Conservation (phyloP, 208 protist genomes). For the Acanthamoeba royreba region DNA sequence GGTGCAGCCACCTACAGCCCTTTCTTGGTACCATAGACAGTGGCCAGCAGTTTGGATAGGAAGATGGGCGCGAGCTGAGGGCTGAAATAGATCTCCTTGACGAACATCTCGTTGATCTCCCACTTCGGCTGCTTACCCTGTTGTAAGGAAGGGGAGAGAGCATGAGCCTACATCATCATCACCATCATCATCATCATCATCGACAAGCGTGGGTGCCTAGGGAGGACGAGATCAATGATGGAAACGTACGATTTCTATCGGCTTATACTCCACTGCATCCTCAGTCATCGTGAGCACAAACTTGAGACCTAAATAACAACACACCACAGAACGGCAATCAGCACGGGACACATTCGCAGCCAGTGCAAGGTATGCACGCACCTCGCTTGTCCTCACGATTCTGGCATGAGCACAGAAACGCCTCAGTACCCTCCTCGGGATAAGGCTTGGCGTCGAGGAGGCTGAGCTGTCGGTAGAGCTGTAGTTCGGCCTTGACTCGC, state of each 20-base stretch:
- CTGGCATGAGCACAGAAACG: not conserved
- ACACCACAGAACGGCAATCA: not conserved
- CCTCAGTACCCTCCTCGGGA: not conserved
- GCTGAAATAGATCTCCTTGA: slow-evolving; percentile 44
- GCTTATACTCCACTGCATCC: not conserved
- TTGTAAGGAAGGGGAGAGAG: not conserved
- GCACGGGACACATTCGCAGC: not conserved
- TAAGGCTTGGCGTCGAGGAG: not conserved
- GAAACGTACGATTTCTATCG: not conserved
- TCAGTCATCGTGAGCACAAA: not conserved
- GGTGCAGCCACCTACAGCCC: not conserved
- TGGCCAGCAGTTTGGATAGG: slow-evolving; percentile 6
- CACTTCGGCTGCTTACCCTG: slow-evolving; percentile 29
- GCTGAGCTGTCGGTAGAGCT: not conserved
- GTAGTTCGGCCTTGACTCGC: not conserved
- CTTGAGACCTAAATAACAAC: not conserved
- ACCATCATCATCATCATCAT: not conserved
- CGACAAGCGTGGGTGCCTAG: too few species aligned
- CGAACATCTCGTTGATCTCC: slow-evolving; percentile 37
- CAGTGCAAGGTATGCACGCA: not conserved
- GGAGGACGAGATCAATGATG: not conserved
- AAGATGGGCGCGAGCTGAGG: not conserved
- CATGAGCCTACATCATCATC: too few species aligned
- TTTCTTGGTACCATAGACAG: slow-evolving; percentile 1
- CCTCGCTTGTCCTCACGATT: not conserved